Percentiles rank a stretch among this genome's conserved stretches.
phyloP scores from a whole-genome alignment of 2,329 filamentous ascomycete genomes.

The Phialocephala sp. region DNA sequence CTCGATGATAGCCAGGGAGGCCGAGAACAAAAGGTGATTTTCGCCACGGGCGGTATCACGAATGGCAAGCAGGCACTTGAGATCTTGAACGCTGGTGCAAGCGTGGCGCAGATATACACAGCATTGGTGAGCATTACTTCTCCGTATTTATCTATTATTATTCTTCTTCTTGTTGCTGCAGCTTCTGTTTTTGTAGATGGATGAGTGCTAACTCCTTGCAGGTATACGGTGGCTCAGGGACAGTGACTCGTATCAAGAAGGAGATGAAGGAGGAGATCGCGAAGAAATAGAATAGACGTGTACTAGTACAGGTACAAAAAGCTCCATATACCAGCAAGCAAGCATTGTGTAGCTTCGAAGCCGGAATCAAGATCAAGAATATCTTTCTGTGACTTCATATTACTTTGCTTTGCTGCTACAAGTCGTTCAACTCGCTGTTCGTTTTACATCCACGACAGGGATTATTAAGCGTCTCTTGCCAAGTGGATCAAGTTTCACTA shows the following conservation, averaged over 20 bases:
- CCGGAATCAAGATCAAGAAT: not conserved
- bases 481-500: not conserved
- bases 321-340: not conserved
- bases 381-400: not conserved
- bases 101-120: slow-evolving; percentile 91
- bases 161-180: not conserved
- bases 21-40: slow-evolving; percentile 73
- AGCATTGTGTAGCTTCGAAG: not conserved
- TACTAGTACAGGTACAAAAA: not conserved
- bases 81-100: slow-evolving; percentile 86
- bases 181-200: not conserved
- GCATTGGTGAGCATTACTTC: slow-evolving; percentile 52
- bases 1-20: not conserved
- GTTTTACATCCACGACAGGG: not conserved
- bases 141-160: not conserved
- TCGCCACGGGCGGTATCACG: slow-evolving; percentile 91
- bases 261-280: slow-evolving; percentile 58
- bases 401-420: not conserved
- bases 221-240: slow-evolving; percentile 67
- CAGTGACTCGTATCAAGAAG: slow-evolving; percentile 67
- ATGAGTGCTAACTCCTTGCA: slow-evolving; percentile 19
- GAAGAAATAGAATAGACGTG: slow-evolving; percentile 47
- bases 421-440: not conserved
- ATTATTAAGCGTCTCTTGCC: not conserved
- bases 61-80: slow-evolving; percentile 83